Conservation (phyloP, 306 rosid species). For the Inga oerstediana region DNA sequence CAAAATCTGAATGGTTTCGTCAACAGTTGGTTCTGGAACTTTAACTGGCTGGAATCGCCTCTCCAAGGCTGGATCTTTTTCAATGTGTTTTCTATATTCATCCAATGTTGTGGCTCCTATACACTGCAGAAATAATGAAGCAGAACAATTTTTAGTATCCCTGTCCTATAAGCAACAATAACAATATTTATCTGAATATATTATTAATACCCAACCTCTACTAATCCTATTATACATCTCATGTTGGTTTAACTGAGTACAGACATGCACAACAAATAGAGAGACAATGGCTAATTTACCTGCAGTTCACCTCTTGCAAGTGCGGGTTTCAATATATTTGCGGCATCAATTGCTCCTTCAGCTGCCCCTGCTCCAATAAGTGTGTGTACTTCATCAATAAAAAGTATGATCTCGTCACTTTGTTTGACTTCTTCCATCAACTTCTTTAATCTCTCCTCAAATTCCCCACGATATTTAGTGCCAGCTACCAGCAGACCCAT, state of each 20-base stretch:
- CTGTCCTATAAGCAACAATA: constrained; percentile 14
- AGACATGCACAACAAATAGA: constrained; percentile 18
- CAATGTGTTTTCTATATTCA: constrained; percentile 96
- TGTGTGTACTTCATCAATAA: constrained; percentile 95
- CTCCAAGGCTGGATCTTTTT: constrained; percentile 94
- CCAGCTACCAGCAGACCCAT: constrained; percentile 99
- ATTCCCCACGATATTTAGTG: constrained; percentile 98
- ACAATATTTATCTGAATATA: not conserved
- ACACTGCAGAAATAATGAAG: constrained; percentile 59
- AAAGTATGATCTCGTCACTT: constrained; percentile 92
- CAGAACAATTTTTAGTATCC: not conserved
- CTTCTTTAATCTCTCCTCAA: constrained; percentile 92
- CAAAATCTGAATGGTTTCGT: constrained; percentile 82
- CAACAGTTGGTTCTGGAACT: constrained; percentile 94
- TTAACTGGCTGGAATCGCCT: constrained; percentile 94
- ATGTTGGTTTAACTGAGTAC: not conserved
- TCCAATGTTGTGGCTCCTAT: constrained; percentile 97
- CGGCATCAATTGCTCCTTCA: constrained; percentile 97
- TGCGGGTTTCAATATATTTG: constrained; percentile 93
- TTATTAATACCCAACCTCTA: not conserved
- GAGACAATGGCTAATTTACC: constrained; percentile 46
- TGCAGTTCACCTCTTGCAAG: constrained; percentile 98
- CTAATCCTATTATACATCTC: not conserved
- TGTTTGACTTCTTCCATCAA: constrained; percentile 98
- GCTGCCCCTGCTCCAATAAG: constrained; percentile 98